These are phyloP conservation scores for Amaranthus cruentus DNA, from an alignment of 148 eudicot genomes.

Conservation along the genomic window DNA sequence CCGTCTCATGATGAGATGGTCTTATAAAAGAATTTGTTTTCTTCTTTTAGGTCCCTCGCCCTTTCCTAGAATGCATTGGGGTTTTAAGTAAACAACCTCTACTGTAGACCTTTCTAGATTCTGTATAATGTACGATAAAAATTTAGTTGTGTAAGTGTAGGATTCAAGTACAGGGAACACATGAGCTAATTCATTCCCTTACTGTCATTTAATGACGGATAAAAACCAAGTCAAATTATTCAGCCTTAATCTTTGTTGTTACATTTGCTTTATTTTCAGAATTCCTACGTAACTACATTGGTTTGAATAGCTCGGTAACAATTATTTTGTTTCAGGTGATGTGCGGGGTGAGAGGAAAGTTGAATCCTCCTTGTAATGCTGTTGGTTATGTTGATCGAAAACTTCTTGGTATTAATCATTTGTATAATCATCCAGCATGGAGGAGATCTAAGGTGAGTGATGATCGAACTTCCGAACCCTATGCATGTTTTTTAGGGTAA, in stretches of 20 bases:
- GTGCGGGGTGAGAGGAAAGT: conserved; percentile 67
- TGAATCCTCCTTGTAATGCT: conserved; percentile 83
- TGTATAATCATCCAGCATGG: conserved; percentile 89
- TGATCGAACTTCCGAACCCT: not conserved
- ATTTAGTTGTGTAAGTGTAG: not conserved
- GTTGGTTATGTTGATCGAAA: conserved; percentile 80
- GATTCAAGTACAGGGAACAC: not conserved
- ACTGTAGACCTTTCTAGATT: not conserved
- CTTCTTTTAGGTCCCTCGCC: no score
- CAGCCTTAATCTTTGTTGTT: not conserved
- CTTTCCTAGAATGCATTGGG: not conserved
- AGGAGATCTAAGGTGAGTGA: conserved; percentile 67
- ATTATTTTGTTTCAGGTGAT: conserved; percentile 39
- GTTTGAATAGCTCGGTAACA: not conserved
- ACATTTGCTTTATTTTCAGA: not conserved
- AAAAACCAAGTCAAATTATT: not conserved
- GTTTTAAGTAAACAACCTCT: not conserved
- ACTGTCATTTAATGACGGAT: not conserved
- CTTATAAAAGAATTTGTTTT: no score
- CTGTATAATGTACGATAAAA: not conserved
- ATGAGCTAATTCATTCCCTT: not conserved
- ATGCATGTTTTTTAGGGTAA: not conserved
- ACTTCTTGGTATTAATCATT: conserved; percentile 68
- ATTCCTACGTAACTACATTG: not conserved
- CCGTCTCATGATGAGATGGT: no score